phyloP scores from a whole-genome alignment of 257 asterid genomes.

The Handroanthus guayacan region DNA sequence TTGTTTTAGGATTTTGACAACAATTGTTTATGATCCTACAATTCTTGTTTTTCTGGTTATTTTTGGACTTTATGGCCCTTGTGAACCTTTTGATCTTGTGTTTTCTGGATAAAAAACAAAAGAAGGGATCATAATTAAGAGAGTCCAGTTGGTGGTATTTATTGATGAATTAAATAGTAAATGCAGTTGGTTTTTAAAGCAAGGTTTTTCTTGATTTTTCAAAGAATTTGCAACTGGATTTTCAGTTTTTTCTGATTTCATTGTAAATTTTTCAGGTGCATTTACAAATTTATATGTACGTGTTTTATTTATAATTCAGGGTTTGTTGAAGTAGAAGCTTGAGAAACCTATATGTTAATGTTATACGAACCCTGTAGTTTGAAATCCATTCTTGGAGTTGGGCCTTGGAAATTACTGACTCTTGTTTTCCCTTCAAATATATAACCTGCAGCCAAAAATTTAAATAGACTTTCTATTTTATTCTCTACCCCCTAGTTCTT shows the following conservation, averaged over 20 bases:
- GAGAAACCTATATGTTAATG: background rate
- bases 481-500: no score
- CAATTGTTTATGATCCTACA: background rate
- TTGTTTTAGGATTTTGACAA: background rate
- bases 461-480: no score
- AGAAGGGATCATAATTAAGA: background rate
- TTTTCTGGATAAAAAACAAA: background rate
- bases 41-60: background rate
- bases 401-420: no score
- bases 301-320: background rate
- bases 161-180: constrained; percentile 13
- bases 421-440: no score
- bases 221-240: background rate
- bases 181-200: background rate
- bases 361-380: background rate
- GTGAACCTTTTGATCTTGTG: background rate
- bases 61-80: background rate
- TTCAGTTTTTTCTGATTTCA: background rate
- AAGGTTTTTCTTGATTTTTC: background rate
- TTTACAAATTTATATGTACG: background rate
- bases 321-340: background rate
- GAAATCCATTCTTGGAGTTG: background rate
- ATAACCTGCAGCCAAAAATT: no score
- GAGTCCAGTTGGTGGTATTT: background rate
- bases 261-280: background rate